A percentile compares a stretch with the other conserved stretches of the same genome.
phyloP scores from a whole-genome alignment of 2,329 filamentous ascomycete genomes.

The Sphaerulina musiva region DNA sequence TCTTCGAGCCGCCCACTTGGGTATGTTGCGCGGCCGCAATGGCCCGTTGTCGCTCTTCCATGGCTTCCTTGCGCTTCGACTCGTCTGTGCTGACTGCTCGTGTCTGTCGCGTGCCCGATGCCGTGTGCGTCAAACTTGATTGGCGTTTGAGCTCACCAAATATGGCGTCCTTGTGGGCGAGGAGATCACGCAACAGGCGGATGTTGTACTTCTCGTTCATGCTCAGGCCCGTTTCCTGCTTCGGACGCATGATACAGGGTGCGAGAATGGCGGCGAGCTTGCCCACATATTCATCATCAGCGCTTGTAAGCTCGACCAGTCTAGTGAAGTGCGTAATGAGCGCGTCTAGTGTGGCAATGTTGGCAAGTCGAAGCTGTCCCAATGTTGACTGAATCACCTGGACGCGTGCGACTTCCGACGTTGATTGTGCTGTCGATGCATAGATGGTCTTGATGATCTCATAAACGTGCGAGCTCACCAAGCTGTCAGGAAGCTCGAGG shows the following conservation, averaged over 20 bases:
- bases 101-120: slow-evolving; percentile 53
- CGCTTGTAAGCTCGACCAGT: slow-evolving; percentile 91
- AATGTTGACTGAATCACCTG: slow-evolving; percentile 92
- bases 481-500: slow-evolving; percentile 91
- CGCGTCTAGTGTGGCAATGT: slow-evolving; percentile 97
- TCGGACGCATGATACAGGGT: slow-evolving; percentile 81
- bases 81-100: slow-evolving; percentile 92
- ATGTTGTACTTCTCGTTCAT: slow-evolving; percentile 93
- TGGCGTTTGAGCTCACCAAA: slow-evolving; percentile 94
- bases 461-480: slow-evolving; percentile 96
- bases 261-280: slow-evolving; percentile 68
- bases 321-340: slow-evolving; percentile 98
- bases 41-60: slow-evolving; percentile 86
- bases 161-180: slow-evolving; percentile 88
- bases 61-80: slow-evolving; percentile 84
- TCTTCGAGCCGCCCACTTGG: slow-evolving; percentile 24
- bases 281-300: slow-evolving; percentile 77
- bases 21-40: slow-evolving; percentile 49
- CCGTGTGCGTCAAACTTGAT: slow-evolving; percentile 62
- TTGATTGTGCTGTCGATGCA: slow-evolving; percentile 69
- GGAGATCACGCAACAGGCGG: slow-evolving; percentile 83
- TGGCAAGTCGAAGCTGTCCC: slow-evolving; percentile 86
- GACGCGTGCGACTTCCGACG: slow-evolving; percentile 70
- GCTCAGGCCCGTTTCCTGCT: slow-evolving; percentile 79
- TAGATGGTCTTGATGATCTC: slow-evolving; percentile 99